phyloP scores from a whole-genome alignment of 208 protist species.

The Naegleria lovaniensis region DNA sequence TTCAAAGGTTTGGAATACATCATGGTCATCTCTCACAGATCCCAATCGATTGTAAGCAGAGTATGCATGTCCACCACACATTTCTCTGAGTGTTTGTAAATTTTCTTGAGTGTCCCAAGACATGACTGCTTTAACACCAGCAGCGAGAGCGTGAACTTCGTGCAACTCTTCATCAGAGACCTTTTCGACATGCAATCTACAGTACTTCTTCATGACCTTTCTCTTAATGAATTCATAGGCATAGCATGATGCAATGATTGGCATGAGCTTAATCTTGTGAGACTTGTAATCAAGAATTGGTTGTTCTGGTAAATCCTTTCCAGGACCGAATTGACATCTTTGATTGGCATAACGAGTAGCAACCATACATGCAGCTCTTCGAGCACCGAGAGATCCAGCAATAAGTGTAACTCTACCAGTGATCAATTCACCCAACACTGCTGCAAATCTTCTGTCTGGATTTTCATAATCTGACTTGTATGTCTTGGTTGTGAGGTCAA shows the following conservation, averaged over 20 bases:
- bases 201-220: neutral
- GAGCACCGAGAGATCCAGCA: neutral
- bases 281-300: neutral
- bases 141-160: neutral
- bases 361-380: neutral
- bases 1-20: constrained; percentile 37
- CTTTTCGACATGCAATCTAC: neutral
- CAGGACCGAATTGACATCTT: constrained; percentile 13
- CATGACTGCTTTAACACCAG: neutral
- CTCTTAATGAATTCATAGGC: constrained; percentile 7
- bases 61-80: constrained; percentile 36
- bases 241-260: neutral
- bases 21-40: neutral
- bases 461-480: constrained; percentile 8
- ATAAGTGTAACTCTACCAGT: neutral
- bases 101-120: neutral
- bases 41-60: neutral
- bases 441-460: neutral
- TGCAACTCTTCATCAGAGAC: neutral
- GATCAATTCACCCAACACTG: neutral
- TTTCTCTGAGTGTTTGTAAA: neutral
- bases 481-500: neutral
- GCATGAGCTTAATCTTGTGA: neutral
- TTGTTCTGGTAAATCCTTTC: neutral
- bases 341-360: neutral